A percentile compares a stretch with the other conserved stretches of the same genome.
phyloP scores from a whole-genome alignment of 2,329 filamentous ascomycete genomes.

The Dendrostoma leiphaemia region DNA sequence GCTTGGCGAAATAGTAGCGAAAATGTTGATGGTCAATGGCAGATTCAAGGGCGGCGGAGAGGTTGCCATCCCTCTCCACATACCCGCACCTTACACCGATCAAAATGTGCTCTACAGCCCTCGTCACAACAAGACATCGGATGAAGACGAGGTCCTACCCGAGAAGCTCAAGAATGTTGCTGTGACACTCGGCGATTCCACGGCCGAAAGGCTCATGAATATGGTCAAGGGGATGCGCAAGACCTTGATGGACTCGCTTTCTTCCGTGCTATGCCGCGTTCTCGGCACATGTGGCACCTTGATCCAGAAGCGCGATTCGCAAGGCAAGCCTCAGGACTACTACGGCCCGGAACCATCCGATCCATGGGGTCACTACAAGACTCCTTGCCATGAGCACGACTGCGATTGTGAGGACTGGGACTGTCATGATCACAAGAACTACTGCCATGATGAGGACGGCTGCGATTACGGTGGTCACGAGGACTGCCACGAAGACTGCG shows the following conservation, averaged over 20 bases:
- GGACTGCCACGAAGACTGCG: background rate
- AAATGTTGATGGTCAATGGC: background rate
- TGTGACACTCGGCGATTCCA: background rate
- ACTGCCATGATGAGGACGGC: too few species aligned
- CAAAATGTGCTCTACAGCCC: background rate
- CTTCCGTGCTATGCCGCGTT: background rate
- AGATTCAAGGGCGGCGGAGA: background rate
- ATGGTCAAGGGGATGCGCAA: background rate
- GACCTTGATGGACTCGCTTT: background rate
- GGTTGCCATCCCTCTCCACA: background rate
- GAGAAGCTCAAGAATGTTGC: background rate
- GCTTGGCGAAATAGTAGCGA: slow-evolving; percentile 4
- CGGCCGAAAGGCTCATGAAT: background rate
- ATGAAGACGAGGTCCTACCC: background rate
- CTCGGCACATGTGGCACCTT: background rate
- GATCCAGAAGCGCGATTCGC: background rate
- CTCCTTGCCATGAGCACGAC: background rate
- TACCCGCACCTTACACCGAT: slow-evolving; percentile 1
- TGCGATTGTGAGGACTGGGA: background rate
- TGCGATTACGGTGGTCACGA: background rate
- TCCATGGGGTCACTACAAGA: background rate
- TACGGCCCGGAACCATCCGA: background rate
- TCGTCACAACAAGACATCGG: background rate
- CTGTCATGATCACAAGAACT: background rate
- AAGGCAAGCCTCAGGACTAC: background rate